Evolutionary conservation across 139 green algal genomes (phyloP).

Genomic region (Micromonas commoda): DNA sequence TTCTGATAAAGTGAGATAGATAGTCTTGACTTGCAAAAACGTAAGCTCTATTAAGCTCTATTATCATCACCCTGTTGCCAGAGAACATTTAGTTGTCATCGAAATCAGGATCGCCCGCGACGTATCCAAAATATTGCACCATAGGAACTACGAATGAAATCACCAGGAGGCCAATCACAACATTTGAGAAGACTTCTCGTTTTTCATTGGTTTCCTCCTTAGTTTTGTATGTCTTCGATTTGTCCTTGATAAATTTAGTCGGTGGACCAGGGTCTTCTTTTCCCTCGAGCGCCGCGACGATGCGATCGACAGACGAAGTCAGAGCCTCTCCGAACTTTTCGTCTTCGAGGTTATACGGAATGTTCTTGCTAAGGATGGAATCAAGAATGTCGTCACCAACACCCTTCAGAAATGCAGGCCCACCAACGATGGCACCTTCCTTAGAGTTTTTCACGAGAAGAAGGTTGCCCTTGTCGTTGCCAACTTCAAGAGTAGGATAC

Average conservation of each 20-base stretch:
- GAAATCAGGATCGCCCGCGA: conserved; percentile 32
- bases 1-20: not conserved
- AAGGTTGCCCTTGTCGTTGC: conserved; percentile 83
- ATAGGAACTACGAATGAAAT: conserved; percentile 94
- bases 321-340: conserved; percentile 91
- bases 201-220: conserved; percentile 41
- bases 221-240: conserved; percentile 46
- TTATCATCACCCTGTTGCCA: not conserved
- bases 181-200: conserved; percentile 48
- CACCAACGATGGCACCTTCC: conserved; percentile 88
- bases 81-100: not conserved
- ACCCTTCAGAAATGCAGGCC: conserved; percentile 65
- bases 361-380: conserved; percentile 75
- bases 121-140: conserved; percentile 64
- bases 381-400: conserved; percentile 94
- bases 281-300: conserved; percentile 70
- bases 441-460: conserved; percentile 89
- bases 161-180: conserved; percentile 82
- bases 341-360: conserved; percentile 85
- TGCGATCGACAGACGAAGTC: conserved; percentile 60
- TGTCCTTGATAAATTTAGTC: conserved; percentile 27
- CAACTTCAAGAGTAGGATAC: conserved; percentile 67
- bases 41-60: not conserved
- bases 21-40: not conserved
- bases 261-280: conserved; percentile 51